These are phyloP conservation scores for Penicillium tannophilum DNA, from an alignment of 495 filamentous ascomycete species.

Conservation along the genomic window DNA sequence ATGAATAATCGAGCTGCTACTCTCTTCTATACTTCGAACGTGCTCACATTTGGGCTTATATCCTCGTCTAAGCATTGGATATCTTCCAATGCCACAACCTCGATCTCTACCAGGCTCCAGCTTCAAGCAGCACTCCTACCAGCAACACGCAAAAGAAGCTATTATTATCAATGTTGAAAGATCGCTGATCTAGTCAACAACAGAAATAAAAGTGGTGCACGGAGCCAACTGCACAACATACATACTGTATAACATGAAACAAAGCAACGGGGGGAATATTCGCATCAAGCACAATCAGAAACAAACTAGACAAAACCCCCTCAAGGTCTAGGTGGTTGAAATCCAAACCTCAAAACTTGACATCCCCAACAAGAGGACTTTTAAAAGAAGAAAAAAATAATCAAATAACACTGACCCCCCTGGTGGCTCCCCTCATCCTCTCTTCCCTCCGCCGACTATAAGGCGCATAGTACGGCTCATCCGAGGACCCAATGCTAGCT, in stretches of 20 bases:
- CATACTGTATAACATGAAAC: slow-evolving; percentile 2
- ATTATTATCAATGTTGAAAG: neutral
- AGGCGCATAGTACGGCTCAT: slow-evolving; percentile 49
- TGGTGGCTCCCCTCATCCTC: slow-evolving; percentile 41
- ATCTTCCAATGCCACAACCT: neutral
- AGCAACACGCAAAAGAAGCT: neutral
- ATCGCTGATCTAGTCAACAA: neutral
- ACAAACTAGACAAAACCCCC: neutral
- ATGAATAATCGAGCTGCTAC: neutral
- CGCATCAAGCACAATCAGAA: slow-evolving; percentile 2
- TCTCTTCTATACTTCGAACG: neutral
- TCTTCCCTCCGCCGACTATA: slow-evolving; percentile 49
- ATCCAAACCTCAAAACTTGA: neutral
- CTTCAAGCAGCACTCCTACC: neutral
- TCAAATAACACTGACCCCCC: slow-evolving; percentile 41
- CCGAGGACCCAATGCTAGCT: slow-evolving; percentile 45
- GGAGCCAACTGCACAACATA: neutral
- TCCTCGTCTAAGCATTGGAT: neutral
- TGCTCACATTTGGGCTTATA: neutral
- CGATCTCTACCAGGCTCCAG: neutral
- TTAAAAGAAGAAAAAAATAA: neutral
- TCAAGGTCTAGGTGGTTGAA: neutral
- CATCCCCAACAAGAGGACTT: neutral
- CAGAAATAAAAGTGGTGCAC: neutral
- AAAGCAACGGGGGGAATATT: slow-evolving; percentile 10